A percentile compares a stretch with the other conserved stretches of the same genome.
These are phyloP conservation scores for Neurospora sp. DNA, from an alignment of 2,329 filamentous ascomycete genomes.

Conservation along the genomic window DNA sequence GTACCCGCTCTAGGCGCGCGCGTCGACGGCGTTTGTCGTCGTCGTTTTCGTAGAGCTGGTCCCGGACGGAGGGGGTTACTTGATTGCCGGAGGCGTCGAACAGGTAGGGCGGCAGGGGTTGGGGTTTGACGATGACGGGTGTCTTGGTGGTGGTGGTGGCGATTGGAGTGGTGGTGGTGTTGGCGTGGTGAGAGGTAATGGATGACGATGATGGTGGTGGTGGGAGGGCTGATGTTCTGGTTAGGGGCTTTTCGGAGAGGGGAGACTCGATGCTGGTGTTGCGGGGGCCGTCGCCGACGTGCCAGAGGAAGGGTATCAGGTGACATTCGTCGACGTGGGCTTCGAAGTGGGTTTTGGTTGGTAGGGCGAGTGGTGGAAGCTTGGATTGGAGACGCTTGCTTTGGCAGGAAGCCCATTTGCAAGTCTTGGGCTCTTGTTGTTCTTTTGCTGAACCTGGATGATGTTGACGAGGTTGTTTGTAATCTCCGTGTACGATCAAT, in stretches of 20 bases:
- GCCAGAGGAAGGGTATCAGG: constrained; percentile 43
- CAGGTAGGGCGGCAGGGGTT: constrained; percentile 36
- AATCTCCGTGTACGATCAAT: constrained; percentile 34
- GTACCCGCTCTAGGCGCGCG: constrained; percentile 32
- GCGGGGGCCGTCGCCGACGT: constrained; percentile 47
- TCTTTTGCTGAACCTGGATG: neutral
- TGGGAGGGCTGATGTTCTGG: neutral
- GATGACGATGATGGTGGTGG: constrained; percentile 10
- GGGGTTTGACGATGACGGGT: constrained; percentile 2
- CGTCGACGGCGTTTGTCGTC: constrained; percentile 34
- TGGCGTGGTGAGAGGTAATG: neutral
- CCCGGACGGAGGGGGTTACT: constrained; percentile 47
- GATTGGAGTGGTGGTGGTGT: neutral
- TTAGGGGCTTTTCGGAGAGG: neutral
- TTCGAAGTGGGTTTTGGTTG: constrained; percentile 26
- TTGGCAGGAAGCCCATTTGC: constrained; percentile 32
- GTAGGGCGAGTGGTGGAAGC: constrained; percentile 2
- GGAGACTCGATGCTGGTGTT: constrained; percentile 23
- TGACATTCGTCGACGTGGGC: constrained; percentile 45
- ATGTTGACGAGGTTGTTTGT: neutral
- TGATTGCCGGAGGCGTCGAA: constrained; percentile 42
- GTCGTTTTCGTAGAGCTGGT: constrained; percentile 40
- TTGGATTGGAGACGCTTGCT: neutral
- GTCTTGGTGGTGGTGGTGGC: neutral
- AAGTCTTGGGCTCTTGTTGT: constrained; percentile 15